Base-by-base conservation (phyloP, 164 flowering plant genomes). In the Cinnamomum micranthum region DNA sequence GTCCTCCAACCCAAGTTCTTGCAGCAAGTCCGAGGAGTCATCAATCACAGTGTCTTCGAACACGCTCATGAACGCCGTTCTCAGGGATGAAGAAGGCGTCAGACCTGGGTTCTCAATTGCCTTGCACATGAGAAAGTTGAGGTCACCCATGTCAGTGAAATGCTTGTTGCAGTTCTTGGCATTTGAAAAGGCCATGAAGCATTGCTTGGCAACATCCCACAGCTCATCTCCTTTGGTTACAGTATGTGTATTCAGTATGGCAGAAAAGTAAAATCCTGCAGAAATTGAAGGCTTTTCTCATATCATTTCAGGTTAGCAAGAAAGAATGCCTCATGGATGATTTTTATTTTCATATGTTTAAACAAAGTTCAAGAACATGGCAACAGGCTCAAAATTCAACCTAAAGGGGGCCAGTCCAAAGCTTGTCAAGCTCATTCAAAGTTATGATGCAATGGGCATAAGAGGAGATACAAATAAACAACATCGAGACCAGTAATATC, bases 181-280 rank as follows among this genome's bases (percentile, higher is more conserved):
- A 59, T 80, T 80, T 25, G 80, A 69, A 31, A 86, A 86, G 25
- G 88, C 68, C 11, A 14, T 52, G 84, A 85, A 85, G 78, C 77
- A 79, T 83, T 90, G 82, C 22, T 50, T 75, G 41, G 96, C 95
- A 0, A 90, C 79, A 24, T 90, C 93, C 98, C 97, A 94, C 0
- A 94, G 68, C 70, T 92, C 91, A 41, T 41, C 11, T 2, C 77
- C 84, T 28, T 86, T 91, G 2, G 71, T 72, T 58, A 90, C 7
- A 76, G 78, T 85, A 23, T 90, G 93, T 3, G 88, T 83, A 81
- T 89, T 91, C 10, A 91, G 70, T 78, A 92, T 85, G 55, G 88
- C 97, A 15, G 93, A 86, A 69, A 91, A 91, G 77, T 91, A 92
- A 69, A 91, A 92, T 22, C 98, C 97, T 94, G 88, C 58, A 60